Base-by-base conservation (phyloP, 108 stramenopile species). In the Aurantiochytrium sp. region DNA sequence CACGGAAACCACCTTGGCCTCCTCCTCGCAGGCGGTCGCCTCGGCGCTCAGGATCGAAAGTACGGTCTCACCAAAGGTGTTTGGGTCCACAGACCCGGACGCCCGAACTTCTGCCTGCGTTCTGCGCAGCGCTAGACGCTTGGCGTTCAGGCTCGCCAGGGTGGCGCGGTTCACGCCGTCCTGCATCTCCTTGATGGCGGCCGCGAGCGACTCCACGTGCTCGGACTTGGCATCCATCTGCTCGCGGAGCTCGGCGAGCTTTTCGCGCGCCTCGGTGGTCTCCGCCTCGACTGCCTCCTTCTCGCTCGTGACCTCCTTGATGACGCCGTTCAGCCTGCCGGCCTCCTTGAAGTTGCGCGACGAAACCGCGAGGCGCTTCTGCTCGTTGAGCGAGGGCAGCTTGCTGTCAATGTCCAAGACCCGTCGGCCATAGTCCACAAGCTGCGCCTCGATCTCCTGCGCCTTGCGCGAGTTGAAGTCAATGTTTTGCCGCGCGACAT, bases 341-440 rank as follows among this genome's bases (percentile, higher is more conserved):
- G 86, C 86, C 59, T 87, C 86, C 55, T 87, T 87, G 86, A 59
- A 87, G 55, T 87, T 87, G 30, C 86, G 55, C 27, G 86, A 37
- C 6, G 86, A 55, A 0, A 55, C 86, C n/a, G 86, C 86, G 8
- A 55, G 55, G 19, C 48, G 41, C 55, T 87, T 87, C 41, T 55
- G 55, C 19, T 32, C 36, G 10, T 87, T 55, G 0, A 87, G n/a
- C 3, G 34, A 55, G 3, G 86, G 86, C 4, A 87, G 37, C 39
- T 81, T 81, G n/a, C 42, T 48, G 8, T 81, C 45, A 48, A 48
- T 81, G 24, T 81, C 73, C 10, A 81, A 81, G n/a, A 48, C 19
- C 12, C 45, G 39, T 19, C 39, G 73, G 32, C 73, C 45, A 41
- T 22, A 12, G 17, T 81, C 73, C 24, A 48, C 45, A 41, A 81